These are phyloP conservation scores for Podosphaera fusca DNA, from an alignment of 2,329 filamentous ascomycete species.

Conservation along the genomic window DNA sequence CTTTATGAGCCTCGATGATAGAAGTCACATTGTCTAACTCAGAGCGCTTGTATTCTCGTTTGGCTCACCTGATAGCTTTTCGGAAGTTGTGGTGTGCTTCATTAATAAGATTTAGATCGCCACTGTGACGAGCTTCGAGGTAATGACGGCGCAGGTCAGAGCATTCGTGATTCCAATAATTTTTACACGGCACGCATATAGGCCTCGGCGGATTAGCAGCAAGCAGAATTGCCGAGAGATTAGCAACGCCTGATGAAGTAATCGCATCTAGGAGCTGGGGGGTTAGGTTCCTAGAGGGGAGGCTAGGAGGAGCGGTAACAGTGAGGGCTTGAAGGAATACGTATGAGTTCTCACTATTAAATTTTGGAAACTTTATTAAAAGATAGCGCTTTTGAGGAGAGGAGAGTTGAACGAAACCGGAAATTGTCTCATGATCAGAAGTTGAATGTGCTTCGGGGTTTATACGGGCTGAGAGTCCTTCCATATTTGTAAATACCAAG, in stretches of 20 bases:
- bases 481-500: neutral
- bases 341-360: neutral
- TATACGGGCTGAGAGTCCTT: neutral
- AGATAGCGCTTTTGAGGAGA: neutral
- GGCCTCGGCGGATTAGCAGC: neutral
- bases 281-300: neutral
- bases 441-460: neutral
- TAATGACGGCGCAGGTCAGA: neutral
- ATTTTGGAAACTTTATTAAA: neutral
- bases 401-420: neutral
- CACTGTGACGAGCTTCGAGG: neutral
- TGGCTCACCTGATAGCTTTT: neutral
- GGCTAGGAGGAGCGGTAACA: neutral
- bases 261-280: neutral
- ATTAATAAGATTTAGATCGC: neutral
- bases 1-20: neutral
- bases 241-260: neutral
- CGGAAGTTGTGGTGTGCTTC: neutral
- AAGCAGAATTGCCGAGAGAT: neutral
- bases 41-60: neutral
- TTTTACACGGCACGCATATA: neutral
- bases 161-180: slow-evolving; percentile 1
- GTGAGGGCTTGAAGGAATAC: neutral
- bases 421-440: neutral
- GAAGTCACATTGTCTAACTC: neutral